A percentile compares a stretch with the other conserved stretches of the same genome.
phyloP scores from a whole-genome alignment of 805 yeast genomes.

The Debaryomyces maramus region DNA sequence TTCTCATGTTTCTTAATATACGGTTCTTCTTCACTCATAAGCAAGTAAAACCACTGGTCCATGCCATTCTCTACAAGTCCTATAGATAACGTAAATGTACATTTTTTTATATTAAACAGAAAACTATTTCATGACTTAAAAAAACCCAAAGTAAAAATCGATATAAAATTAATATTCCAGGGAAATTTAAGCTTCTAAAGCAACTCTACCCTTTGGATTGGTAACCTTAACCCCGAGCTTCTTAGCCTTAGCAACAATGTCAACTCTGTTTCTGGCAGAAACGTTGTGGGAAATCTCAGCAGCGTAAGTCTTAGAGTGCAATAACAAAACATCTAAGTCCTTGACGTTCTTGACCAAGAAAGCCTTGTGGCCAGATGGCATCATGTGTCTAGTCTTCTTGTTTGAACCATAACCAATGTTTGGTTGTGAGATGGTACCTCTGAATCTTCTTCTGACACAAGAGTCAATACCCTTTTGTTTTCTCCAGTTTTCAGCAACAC shows the following conservation, averaged over 20 bases:
- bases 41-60: too few relatives aligned
- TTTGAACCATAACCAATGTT: constrained; percentile 99
- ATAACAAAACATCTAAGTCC: constrained; percentile 91
- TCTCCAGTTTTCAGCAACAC: constrained; percentile 99
- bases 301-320: constrained; percentile 98
- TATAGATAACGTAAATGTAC: constrained; percentile 14
- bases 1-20: too few relatives aligned
- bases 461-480: constrained; percentile 99
- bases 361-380: constrained; percentile 98
- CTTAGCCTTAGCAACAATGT: constrained; percentile 94
- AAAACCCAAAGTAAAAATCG: constrained; percentile 17
- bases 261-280: constrained; percentile 97
- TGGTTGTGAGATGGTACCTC: constrained; percentile 99
- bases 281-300: constrained; percentile 99
- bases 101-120: constrained; percentile 8
- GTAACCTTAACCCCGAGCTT: constrained; percentile 98
- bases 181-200: constrained; percentile 85
- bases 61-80: too few relatives aligned
- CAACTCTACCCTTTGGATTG: constrained; percentile 98
- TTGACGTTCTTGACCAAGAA: constrained; percentile 88
- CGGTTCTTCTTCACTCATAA: too few relatives aligned
- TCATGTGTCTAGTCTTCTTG: constrained; percentile 95
- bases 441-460: constrained; percentile 99
- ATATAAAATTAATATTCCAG: constrained; percentile 12
- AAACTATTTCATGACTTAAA: constrained; percentile 13